Evolutionary conservation across 2,329 filamentous ascomycete genomes (phyloP), one percentile per base, ranked within the genome.

Genomic region (Lomentospora prolificans): DNA sequence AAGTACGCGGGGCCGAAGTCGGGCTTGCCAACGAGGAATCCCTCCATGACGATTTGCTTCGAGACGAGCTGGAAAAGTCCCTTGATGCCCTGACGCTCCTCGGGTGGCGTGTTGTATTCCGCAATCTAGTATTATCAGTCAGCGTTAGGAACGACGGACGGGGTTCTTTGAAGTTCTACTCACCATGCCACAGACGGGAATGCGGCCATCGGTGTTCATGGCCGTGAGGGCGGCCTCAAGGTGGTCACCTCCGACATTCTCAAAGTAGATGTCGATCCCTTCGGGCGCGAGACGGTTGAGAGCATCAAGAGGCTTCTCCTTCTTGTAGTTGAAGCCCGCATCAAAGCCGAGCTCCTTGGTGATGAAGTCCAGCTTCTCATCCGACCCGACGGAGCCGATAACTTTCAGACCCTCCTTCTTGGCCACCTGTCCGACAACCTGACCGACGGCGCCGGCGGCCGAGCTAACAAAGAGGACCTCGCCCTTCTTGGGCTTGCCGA

Each of bases 301-400:
- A 0, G 87, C 89, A 9, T 85, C 84, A 1, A 70, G 65, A 0
- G 88, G 79, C 61, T 78, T 80, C 73, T 94, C 88, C 61, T 81
- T 90, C 79, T 94, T 92, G 78, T 95, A 95, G 76, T 95, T 94
- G 74, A 92, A 94, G 7, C 84, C 89, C 14, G 61, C 72, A 56
- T 80, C 76, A 61, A 76, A 80, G 7, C 76, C 77, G 1, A 80
- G 71, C 64, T 78, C 72, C 56, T 75, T 69, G 46, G 61, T 65
- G 54, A 80, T 69, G 68, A 84, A 94, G 19, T 87, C 81, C 24
- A 90, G 75, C 75, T 95, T 95, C 64, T 87, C 84, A 64, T 91
- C 86, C 17, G 82, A 82, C 2, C 90, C 89, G 9, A 90, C 89
- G 53, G 84, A 89, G 17, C 89, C 90, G 60, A 95, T 85, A 41